Evolutionary conservation across 768 basidiomycete species (phyloP), one percentile per base, ranked within the genome.

Genomic region (Mycena indigotica): DNA sequence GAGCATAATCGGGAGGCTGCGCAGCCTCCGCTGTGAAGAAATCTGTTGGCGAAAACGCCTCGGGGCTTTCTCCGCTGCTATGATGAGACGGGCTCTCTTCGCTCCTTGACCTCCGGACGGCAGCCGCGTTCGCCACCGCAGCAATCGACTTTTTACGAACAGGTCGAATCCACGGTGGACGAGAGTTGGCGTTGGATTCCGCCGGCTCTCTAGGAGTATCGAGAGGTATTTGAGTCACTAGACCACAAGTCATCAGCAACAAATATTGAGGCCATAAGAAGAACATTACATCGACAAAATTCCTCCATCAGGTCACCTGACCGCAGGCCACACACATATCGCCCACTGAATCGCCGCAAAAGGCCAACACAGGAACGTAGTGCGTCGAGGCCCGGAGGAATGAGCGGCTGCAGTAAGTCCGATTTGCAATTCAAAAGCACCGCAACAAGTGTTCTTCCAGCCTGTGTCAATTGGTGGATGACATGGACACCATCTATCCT

Each of bases 291-390:
- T 70, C 94, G 85, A 75, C 95, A 96, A 71, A 95, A 95, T 71
- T 96, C 95, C 68, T 96, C 94, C 82, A 97, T 89, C 40, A 96
- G 80, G 72, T 96, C 95, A 26, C 93, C 93, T 45, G 90, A 93
- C 51, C 95, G 79, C 40, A 93, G 83, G 2, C 94, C 94, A 68
- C 95, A 96, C 21, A 96, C 85, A 74, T 97, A 97, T 45, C 93
- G 83, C 60, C 90, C 91, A 63, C 92, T 94, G 73, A 97, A 97
- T 30, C 93, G 80, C 55, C 92, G 77, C 57, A 96, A 73, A n/a
- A 97, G 78, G 3, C 89, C 89, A 6, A 96, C 90, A 66, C 93
- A 96, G 3, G 91, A 93, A 44, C 92, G 83, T 49, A 96, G 77
- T 1, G 90, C 91, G 38, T 96, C 92, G 52, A 95, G 81, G 13